These are phyloP conservation scores for Bolboschoenus planiculmis DNA, from an alignment of 176 grass and related monocot genomes.

Conservation along the genomic window DNA sequence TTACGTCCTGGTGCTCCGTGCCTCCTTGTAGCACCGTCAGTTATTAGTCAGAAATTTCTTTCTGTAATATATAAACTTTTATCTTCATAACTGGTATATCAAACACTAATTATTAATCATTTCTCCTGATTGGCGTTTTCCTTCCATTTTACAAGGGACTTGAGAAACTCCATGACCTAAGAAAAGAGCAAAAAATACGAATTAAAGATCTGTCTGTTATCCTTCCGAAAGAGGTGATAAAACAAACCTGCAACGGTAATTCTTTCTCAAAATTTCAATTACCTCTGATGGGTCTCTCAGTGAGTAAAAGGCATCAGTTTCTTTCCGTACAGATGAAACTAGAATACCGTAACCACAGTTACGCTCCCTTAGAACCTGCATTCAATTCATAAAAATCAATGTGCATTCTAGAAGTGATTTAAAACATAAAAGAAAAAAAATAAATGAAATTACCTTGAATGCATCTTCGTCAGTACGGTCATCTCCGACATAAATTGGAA, in stretches of 20 bases:
- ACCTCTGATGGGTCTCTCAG: slow-evolving; percentile 82
- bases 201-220: not conserved
- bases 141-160: slow-evolving; percentile 65
- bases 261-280: slow-evolving; percentile 11
- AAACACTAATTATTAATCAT: slow-evolving; percentile 16
- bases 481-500: slow-evolving; percentile 94
- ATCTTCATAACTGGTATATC: slow-evolving; percentile 23
- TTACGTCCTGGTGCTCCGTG: not conserved
- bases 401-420: not conserved
- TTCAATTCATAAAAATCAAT: not conserved
- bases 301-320: slow-evolving; percentile 82
- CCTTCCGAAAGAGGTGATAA: not conserved
- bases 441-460: slow-evolving; percentile 55
- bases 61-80: slow-evolving; percentile 50
- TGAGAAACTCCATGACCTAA: slow-evolving; percentile 93
- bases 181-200: not conserved
- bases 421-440: not conserved
- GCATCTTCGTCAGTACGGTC: slow-evolving; percentile 95
- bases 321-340: slow-evolving; percentile 78
- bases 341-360: slow-evolving; percentile 78
- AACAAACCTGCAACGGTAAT: slow-evolving; percentile 1
- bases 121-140: slow-evolving; percentile 31
- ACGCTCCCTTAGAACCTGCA: slow-evolving; percentile 60
- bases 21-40: slow-evolving; percentile 29
- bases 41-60: slow-evolving; percentile 52